Evolutionary conservation across 768 basidiomycete genomes (phyloP), one percentile per base, ranked within the genome.

Genomic region (Suillus bovinus): DNA sequence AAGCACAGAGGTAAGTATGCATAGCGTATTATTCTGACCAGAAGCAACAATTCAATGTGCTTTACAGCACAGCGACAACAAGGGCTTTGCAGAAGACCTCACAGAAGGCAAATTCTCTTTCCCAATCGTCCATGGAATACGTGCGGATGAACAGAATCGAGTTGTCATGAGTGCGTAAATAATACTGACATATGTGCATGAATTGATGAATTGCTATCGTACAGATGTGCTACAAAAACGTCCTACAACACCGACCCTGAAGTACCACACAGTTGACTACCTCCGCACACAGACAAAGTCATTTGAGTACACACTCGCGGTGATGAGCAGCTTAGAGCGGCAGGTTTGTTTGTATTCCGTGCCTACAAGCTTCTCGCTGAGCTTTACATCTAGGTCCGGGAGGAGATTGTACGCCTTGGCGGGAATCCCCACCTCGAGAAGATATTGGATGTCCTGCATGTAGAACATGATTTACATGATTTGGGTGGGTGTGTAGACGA

Each of bases 151-250:
- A 20, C 81, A 83, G 1, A 94, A 95, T 70, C 84, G 88, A 10
- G 89, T 91, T 73, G 81, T 99, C 29, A 78, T 97, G 56, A 96
- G 95, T 96, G 67, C 64, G 88, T 78, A 39, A 6, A 46, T 44
- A 46, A 27, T 20, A 27, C 53, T n/a, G 20, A 31, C 24, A 3
- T 17, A 7, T 50, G 29, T 59, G 27, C 27, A 38, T 57, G 4
- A 10, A 34, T 9, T 17, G 24, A 22, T 36, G 27, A 10, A 31
- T n/a, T 16, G 2, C 4, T 33, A 55, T 10, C 9, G 49, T 44
- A 3, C 33, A 97, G 94, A 96, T 66, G 90, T 97, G 29, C 85
- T 99, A 14, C 92, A 96, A 72, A 96, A 97, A 77, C 84, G 94
- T 8, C 95, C 96, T 0, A 81, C 86, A 0, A 93, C 93, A 0